Evolutionary conservation across 805 yeast species (phyloP), one percentile per base, ranked within the genome.

Genomic region (Scheffersomyces ergatensis): DNA sequence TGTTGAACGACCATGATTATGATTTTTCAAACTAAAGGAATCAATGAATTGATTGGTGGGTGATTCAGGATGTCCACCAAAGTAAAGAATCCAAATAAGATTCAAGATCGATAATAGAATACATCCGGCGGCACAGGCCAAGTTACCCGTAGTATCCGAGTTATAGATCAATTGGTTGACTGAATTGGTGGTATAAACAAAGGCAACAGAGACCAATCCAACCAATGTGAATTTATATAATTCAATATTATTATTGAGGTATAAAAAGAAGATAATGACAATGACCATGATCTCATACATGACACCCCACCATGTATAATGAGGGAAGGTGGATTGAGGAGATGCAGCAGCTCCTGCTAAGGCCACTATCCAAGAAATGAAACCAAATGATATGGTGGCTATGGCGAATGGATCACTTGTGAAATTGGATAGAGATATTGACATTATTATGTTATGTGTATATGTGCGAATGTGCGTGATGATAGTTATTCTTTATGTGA

Each of bases 221-320:
- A 80, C 76, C 31, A 82, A 57, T 30, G 80, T 72, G 45, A 70
- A 63, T 51, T 84, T 77, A 66, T 93, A 88, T 45, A 78, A 72
- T 56, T 85, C 89, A 44, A 88, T 70, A 33, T 80, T 64, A 62
- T 85, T 83, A 53, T 59, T 80, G 56, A 60, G 74, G 63, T 77
- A 88, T 47, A 80, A 68, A 41, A 71, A 51, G 32, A 74, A 72
- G 44, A 77, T 72, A 16, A 71, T 58, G 4, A 79, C 50, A 16
- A 85, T 72, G 32, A 88, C 50, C 23, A 87, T 46, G 16, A 89
- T 67, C 63, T 92, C 82, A 57, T 80, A 93, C 2, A 85, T 90
- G 5, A 93, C 62, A 1, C 95, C 96, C 99, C 99, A 93, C 99
- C 99, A 92, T 3, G 93, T 79, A 63, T 92, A 85, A 48, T 80